phyloP scores from a whole-genome alignment of 495 filamentous ascomycete species.

The Parathielavia appendiculata region DNA sequence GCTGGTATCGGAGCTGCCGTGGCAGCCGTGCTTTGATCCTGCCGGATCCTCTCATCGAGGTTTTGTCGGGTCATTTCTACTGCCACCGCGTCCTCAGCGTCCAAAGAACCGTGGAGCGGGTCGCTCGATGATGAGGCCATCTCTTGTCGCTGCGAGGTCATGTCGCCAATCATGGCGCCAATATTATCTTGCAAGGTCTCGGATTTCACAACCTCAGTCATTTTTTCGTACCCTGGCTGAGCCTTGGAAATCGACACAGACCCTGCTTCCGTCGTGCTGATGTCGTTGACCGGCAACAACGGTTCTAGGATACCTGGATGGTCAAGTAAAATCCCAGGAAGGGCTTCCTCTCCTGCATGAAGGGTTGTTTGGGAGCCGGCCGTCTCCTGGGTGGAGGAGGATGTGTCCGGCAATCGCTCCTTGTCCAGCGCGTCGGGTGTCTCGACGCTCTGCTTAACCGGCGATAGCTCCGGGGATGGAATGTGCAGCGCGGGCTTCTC shows the following conservation, averaged over 20 bases:
- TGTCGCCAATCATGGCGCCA: too few species aligned
- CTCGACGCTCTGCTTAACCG: slow-evolving; percentile 26
- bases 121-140: too few species aligned
- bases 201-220: too few species aligned
- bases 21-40: background rate
- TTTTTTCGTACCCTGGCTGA: too few species aligned
- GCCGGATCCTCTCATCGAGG: background rate
- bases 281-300: background rate
- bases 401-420: slow-evolving; percentile 17
- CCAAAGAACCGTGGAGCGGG: too few species aligned
- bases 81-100: too few species aligned
- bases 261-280: background rate
- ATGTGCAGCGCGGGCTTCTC: slow-evolving; percentile 34
- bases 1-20: background rate
- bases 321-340: background rate
- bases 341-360: slow-evolving; percentile 13
- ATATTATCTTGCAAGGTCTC: too few species aligned
- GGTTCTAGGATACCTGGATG: background rate
- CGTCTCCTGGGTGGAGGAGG: background rate
- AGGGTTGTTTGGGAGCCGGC: background rate
- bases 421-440: slow-evolving; percentile 7
- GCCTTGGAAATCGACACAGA: background rate
- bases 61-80: background rate
- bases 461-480: slow-evolving; percentile 38
- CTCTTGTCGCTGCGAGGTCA: too few species aligned